A percentile compares a stretch with the other conserved stretches of the same genome.
These are phyloP conservation scores for Truncatella angustata DNA, from an alignment of 2,329 filamentous ascomycete genomes.

Conservation along the genomic window DNA sequence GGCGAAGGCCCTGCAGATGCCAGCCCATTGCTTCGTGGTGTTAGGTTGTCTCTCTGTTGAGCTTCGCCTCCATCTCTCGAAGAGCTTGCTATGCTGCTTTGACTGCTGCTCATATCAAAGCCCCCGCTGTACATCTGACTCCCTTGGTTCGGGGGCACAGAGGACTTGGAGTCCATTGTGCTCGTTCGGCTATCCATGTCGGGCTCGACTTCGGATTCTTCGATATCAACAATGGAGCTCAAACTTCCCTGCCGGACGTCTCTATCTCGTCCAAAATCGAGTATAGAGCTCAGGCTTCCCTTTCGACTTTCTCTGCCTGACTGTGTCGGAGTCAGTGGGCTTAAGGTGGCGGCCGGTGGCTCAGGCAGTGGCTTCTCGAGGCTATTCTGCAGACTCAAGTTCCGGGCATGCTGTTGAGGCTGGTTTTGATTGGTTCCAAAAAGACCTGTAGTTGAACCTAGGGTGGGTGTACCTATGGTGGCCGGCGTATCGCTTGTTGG, in stretches of 20 bases:
- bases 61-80: conserved; percentile 47
- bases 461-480: too few relatives aligned
- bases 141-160: conserved; percentile 18
- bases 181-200: conserved; percentile 39
- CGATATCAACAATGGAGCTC: conserved; percentile 32
- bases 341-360: conserved; percentile 40
- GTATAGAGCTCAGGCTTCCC: background rate
- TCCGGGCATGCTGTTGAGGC: conserved; percentile 48
- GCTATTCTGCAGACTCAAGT: conserved; percentile 53
- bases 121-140: conserved; percentile 36
- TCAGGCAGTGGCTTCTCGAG: conserved; percentile 58
- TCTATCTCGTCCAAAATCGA: background rate
- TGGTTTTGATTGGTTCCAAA: conserved; percentile 16
- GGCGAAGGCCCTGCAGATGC: conserved; percentile 58
- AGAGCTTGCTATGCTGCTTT: conserved; percentile 43
- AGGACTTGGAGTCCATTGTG: conserved; percentile 47
- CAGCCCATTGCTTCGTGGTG: conserved; percentile 52
- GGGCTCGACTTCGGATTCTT: conserved; percentile 23
- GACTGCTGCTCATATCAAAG: conserved; percentile 43
- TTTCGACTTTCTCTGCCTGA: conserved; percentile 5
- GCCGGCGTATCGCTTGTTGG: background rate
- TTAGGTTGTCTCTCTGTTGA: conserved; percentile 45
- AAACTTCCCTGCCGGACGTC: conserved; percentile 16
- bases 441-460: too few relatives aligned
- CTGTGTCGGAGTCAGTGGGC: conserved; percentile 28